Evolutionary conservation across 768 basidiomycete species (phyloP), one percentile per base, ranked within the genome.

Genomic region (Collybia mongolica): DNA sequence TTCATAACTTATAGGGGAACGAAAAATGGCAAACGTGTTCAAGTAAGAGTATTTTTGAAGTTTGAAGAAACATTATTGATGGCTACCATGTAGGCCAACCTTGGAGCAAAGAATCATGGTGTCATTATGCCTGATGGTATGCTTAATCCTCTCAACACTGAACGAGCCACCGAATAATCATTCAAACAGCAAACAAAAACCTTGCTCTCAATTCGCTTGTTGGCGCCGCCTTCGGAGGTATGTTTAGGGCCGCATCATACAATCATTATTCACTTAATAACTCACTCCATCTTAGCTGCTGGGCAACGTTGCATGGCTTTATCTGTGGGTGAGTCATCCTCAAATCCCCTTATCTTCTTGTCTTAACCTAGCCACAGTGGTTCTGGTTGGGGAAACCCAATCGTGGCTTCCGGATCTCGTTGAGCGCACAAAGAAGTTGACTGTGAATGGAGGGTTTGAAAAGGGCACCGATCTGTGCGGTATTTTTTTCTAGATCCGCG

Each of bases 41-140:
- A 89, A 72, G 86, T 80, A 59, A 49, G 67, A 35, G 14, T 23
- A 41, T 32, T 35, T 39, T 44, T 15, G 15, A 12, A 19, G 15
- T 12, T 23, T 48, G 6, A 19, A 39, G 6, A 35, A 23, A 46
- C 22, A 8, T 23, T 22, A 37, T 48, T 39, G 4, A 18, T 37
- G n/a, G 23, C 20, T 8, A n/a, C 6, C 32, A 28, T 37, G n/a
- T 47, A 76, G 75, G 74, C 75, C 6, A 80, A 76, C 44, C 70
- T 98, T 68, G 96, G 96, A n/a, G 96, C 96, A 23, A 99, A 99
- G 74, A 98, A 96, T 60, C 94, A 96, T 67, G 92, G 86, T 15
- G 80, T 96, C 12, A 66, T 96, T 58, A 93, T 96, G 91, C 89
- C 93, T 17, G 94, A 97, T 68, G 91, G 93, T 95, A 54, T 48